A percentile compares a stretch with the other conserved stretches of the same genome.
Evolutionary conservation across 352 stramenopile genomes (phyloP).

Genomic region (Chrysophaeum taylorii): DNA sequence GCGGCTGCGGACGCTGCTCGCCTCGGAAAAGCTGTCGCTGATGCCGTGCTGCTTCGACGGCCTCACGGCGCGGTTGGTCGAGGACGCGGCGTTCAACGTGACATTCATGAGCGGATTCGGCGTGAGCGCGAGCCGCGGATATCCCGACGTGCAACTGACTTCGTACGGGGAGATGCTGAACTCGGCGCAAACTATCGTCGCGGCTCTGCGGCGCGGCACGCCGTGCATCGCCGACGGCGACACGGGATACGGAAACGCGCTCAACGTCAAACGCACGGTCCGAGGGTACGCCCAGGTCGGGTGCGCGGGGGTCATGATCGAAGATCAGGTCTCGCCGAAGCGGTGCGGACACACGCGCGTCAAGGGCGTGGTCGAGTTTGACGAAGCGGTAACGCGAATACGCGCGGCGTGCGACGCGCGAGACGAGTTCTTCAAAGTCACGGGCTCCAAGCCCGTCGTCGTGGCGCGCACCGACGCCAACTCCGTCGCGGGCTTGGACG

Average conservation of each 20-base stretch:
- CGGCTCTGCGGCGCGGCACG: conserved; percentile 27
- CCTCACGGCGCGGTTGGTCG: conserved; percentile 69
- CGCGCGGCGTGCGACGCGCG: conserved; percentile 74
- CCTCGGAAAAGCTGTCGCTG: conserved; percentile 10
- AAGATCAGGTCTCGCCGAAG: conserved; percentile 82
- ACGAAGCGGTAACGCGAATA: conserved; percentile 69
- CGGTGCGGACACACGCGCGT: conserved; percentile 77
- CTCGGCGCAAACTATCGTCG: conserved; percentile 34
- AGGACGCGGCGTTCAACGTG: conserved; percentile 65
- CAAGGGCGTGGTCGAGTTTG: conserved; percentile 68
- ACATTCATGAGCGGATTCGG: conserved; percentile 86
- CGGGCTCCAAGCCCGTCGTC: conserved; percentile 79
- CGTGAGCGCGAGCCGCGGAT: conserved; percentile 65
- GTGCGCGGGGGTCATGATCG: conserved; percentile 73
- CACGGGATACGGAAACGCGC: conserved; percentile 78
- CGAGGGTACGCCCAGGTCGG: conserved; percentile 63
- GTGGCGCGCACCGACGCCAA: conserved; percentile 82
- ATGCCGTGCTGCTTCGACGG: conserved; percentile 81
- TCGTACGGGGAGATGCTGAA: conserved; percentile 51
- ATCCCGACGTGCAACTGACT: conserved; percentile 71
- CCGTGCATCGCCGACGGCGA: conserved; percentile 54
- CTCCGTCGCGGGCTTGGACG: conserved; percentile 66
- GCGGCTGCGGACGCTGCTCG: not conserved
- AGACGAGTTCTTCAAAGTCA: conserved; percentile 17
- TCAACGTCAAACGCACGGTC: conserved; percentile 82